A percentile compares a stretch with the other conserved stretches of the same genome.
Evolutionary conservation across 2,329 filamentous ascomycete species (phyloP).

Genomic region (Chaetomiaceae sp.): DNA sequence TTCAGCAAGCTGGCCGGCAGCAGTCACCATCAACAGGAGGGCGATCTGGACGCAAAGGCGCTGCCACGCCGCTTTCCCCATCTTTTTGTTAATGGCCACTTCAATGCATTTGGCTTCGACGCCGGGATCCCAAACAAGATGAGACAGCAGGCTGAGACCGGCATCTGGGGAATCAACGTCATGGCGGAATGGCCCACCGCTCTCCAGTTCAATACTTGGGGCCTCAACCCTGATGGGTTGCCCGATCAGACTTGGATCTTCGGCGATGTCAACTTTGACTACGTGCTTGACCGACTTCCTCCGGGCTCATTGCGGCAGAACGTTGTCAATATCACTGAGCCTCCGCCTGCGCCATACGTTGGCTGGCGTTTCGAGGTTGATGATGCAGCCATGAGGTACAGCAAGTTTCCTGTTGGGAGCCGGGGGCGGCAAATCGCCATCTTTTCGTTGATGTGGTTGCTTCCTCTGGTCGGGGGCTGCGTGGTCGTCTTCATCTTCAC

Average conservation of each 20-base stretch:
- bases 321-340: conserved; percentile 53
- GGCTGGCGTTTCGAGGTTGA: conserved; percentile 51
- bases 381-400: conserved; percentile 48
- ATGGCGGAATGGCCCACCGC: conserved; percentile 59
- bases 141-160: conserved; percentile 38
- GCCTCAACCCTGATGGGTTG: conserved; percentile 56
- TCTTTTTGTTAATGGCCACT: conserved; percentile 56
- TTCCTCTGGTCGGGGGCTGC: conserved; percentile 47
- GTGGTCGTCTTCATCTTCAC: conserved; percentile 52
- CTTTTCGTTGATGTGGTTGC: conserved; percentile 47
- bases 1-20: conserved; percentile 55
- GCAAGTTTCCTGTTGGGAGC: conserved; percentile 48
- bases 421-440: conserved; percentile 48
- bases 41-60: conserved; percentile 40
- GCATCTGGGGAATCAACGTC: conserved; percentile 53
- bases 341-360: conserved; percentile 48
- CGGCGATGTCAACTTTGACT: conserved; percentile 57
- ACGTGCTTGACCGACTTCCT: conserved; percentile 55
- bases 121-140: conserved; percentile 51
- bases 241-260: conserved; percentile 55
- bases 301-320: conserved; percentile 50
- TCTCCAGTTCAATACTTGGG: conserved; percentile 61
- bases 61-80: conserved; percentile 54
- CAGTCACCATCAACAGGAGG: conserved; percentile 55
- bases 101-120: conserved; percentile 60